Evolutionary conservation across 257 asterid genomes (phyloP), one percentile per base, ranked within the genome.

Genomic region (Cruciata laevipes): DNA sequence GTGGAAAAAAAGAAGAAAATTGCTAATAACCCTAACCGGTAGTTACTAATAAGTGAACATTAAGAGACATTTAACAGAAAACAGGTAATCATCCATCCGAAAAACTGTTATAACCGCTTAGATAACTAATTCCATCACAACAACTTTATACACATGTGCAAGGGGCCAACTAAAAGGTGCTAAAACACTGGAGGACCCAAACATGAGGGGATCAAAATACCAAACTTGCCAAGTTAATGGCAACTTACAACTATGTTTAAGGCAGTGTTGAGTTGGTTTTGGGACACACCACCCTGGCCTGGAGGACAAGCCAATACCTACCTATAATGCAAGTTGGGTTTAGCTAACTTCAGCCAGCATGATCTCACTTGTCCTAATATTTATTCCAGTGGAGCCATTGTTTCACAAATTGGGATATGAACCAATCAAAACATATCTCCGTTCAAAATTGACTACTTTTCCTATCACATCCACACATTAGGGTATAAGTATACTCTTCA

Each of bases 221-320:
- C 55, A 42, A 42, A 42, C 17, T 42, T 13, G 17, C 17, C 51
- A 14, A 17, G 55, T 47, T 17, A 47, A 4, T 47, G 55, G 5
- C 51, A 42, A 42, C 17, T 42, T 42, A 13, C 51, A 42, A 42
- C 55, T 7, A 16, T 16, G 20, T 21, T 57, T 47, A 66, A 18
- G 47, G 63, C 62, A 44, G 47, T 65, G 60, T 61, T 31, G 33
- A 33, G 74, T 30, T 27, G 74, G 65, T 63, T 37, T 24, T 11
- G 37, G 56, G 38, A 16, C 33, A 16, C 33, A 44, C 72, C 71
- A 68, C 61, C 71, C 42, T 32, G 40, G 38, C 18, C 5, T 23
- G 21, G 40, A 13, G 47, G 44, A 63, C 42, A 47, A 16, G 47
- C n/a, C 72, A 37, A 23, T 58, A 52, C 55, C 55, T 47, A 47